These are phyloP conservation scores for Xylaria sp. DNA, from an alignment of 2,329 filamentous ascomycete genomes.

Conservation along the genomic window DNA sequence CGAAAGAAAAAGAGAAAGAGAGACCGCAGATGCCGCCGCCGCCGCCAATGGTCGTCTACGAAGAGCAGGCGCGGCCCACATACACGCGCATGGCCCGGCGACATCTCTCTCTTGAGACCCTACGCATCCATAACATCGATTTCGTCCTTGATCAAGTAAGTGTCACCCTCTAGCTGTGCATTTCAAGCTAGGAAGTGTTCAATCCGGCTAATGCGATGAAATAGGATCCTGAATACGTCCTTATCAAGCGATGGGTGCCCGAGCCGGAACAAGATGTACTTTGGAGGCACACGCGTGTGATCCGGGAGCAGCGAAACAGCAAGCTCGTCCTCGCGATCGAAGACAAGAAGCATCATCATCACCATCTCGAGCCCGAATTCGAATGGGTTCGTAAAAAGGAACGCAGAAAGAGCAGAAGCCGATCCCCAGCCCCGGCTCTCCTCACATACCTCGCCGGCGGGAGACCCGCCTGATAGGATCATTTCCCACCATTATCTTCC, in stretches of 20 bases:
- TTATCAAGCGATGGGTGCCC: slow-evolving; percentile 76
- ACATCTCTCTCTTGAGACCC: slow-evolving; percentile 66
- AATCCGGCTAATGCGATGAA: neutral
- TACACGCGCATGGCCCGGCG: slow-evolving; percentile 68
- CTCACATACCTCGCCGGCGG: slow-evolving; percentile 64
- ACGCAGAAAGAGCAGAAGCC: slow-evolving; percentile 61
- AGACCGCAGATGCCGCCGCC: neutral
- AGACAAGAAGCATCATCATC: slow-evolving; percentile 48
- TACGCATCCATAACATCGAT: slow-evolving; percentile 60
- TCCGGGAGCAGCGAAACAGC: slow-evolving; percentile 61
- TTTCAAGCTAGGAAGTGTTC: neutral
- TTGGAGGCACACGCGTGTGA: slow-evolving; percentile 71
- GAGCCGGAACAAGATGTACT: slow-evolving; percentile 74
- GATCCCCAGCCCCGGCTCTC: slow-evolving; percentile 59
- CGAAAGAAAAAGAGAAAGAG: slow-evolving; percentile 30
- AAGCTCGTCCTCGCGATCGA: slow-evolving; percentile 55
- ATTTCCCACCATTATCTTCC: neutral
- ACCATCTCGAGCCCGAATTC: slow-evolving; percentile 52
- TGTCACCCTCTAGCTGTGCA: slow-evolving; percentile 8
- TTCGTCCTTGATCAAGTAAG: slow-evolving; percentile 63
- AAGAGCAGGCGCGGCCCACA: slow-evolving; percentile 51
- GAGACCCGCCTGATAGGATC: slow-evolving; percentile 41
- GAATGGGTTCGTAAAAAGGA: slow-evolving; percentile 66
- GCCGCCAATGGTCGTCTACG: slow-evolving; percentile 1
- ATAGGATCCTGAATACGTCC: slow-evolving; percentile 70